These are phyloP conservation scores for Synchytrium microbalum DNA, from an alignment of 371 early-diverging fungal genomes.

Conservation along the genomic window DNA sequence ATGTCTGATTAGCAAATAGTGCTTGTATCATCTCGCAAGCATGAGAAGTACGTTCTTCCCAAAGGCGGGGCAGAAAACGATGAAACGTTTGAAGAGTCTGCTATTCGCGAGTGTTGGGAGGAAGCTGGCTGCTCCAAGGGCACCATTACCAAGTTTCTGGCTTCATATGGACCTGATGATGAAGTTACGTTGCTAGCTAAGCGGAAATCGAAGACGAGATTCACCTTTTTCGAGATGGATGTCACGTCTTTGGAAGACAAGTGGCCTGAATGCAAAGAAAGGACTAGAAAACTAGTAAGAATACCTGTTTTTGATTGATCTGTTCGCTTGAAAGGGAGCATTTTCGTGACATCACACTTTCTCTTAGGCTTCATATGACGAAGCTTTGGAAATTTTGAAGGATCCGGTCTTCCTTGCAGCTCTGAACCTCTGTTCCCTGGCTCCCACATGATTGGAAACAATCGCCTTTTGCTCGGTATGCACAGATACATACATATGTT, in stretches of 20 bases:
- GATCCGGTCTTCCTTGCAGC: background rate
- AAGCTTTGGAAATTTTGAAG: background rate
- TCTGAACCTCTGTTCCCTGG: background rate
- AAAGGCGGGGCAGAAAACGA: background rate
- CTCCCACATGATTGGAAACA: no score
- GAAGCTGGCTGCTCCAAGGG: background rate
- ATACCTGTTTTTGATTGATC: background rate
- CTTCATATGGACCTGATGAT: background rate
- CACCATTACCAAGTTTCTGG: background rate
- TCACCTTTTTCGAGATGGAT: background rate
- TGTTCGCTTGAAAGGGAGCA: background rate
- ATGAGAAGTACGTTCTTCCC: background rate
- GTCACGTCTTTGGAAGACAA: background rate
- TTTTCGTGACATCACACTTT: background rate
- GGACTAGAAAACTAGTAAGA: background rate
- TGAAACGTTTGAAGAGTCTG: constrained; percentile 3
- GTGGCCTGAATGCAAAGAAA: background rate
- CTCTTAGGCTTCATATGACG: background rate
- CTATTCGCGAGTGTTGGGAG: background rate
- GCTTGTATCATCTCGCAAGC: background rate
- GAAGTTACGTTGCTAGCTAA: background rate
- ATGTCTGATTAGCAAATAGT: background rate
- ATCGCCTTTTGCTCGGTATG: no score
- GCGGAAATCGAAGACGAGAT: background rate
- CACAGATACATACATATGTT: no score